Evolutionary conservation across 2,329 filamentous ascomycete species (phyloP), one percentile per base, ranked within the genome.

Genomic region (Bipolaris gigantea): DNA sequence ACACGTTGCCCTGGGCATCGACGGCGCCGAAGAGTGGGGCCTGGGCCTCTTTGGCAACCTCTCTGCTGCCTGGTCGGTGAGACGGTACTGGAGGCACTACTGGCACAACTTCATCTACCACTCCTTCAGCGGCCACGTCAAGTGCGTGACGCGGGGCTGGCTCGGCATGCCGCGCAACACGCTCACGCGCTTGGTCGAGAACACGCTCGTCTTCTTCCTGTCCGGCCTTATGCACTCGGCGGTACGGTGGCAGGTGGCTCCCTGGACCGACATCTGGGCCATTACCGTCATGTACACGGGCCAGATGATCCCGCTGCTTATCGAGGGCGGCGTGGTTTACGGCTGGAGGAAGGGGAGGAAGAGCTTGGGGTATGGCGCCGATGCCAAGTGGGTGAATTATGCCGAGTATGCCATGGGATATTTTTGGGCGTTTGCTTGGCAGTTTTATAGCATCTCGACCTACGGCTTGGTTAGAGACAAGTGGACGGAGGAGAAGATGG

Each of bases 51-150:
- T 60, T 44, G 62, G 61, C 1, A 16, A 38, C 0, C 3, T 63
- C 2, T 13, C 13, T 1, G 47, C 53, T 1, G 50, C 53, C 10
- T 60, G 35, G 34, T 60, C 46, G 5, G 62, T 65, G 2, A 33
- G 64, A 2, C 11, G 51, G 10, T 66, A 63, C 19, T 66, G 64
- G 64, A 51, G 56, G 1, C 41, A 46, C 8, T 62, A 65, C 35
- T 66, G 64, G 64, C 64, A 66, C 39, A 62, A 61, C 15, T 66
- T 51, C 25, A 56, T 66, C 19, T 53, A 60, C 21, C 42, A 50
- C 13, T 57, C 53, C 6, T 63, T 65, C 39, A 34, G 40, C 1
- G 55, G 53, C 9, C 62, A 65, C 25, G 39, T 50, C 18, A 59
- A 57, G 46, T 30, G 62, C n/a, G 9, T 65, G 1, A 63, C 58